These are phyloP conservation scores for Aspergillus sp. DNA, from an alignment of 2,329 filamentous ascomycete species.

Conservation along the genomic window DNA sequence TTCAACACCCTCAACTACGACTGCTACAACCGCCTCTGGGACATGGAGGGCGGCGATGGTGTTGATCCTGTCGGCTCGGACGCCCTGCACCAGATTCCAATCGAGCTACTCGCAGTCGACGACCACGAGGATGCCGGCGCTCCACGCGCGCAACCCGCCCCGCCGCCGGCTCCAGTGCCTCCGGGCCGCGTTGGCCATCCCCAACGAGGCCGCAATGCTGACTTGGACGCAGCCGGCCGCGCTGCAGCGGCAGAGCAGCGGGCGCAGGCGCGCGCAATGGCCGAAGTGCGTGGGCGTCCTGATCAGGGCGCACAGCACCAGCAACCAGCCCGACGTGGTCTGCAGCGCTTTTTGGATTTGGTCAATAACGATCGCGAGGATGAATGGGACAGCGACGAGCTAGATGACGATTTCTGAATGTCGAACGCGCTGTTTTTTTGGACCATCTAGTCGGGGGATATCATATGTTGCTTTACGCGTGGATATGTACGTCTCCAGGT, in stretches of 20 bases:
- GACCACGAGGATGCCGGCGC: conserved; percentile 21
- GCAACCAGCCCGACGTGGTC: conserved; percentile 14
- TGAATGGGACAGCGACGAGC: conserved; percentile 51
- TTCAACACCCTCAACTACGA: conserved; percentile 63
- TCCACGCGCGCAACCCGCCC: conserved; percentile 15
- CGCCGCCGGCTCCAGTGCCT: conserved; percentile 33
- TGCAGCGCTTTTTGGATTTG: conserved; percentile 45
- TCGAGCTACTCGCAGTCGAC: conserved; percentile 29
- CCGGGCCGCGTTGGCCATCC: conserved; percentile 21
- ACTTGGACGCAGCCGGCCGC: conserved; percentile 24
- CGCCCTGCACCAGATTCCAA: conserved; percentile 31
- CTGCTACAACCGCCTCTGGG: conserved; percentile 85
- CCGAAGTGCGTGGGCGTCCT: conserved; percentile 24
- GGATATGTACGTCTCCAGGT: too few species aligned
- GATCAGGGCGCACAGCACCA: conserved; percentile 11
- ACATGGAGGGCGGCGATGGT: conserved; percentile 70
- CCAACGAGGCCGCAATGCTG: conserved; percentile 16
- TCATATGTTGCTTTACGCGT: too few species aligned
- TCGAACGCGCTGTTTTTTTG: too few species aligned
- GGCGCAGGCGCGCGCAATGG: conserved; percentile 31
- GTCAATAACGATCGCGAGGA: conserved; percentile 47
- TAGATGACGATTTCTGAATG: conserved; percentile 37
- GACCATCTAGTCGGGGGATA: too few species aligned
- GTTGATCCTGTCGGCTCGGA: conserved; percentile 34
- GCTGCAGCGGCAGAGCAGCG: conserved; percentile 30